Conservation (phyloP, 2,329 filamentous ascomycete genomes). For the Hirsutella rhossiliensis region DNA sequence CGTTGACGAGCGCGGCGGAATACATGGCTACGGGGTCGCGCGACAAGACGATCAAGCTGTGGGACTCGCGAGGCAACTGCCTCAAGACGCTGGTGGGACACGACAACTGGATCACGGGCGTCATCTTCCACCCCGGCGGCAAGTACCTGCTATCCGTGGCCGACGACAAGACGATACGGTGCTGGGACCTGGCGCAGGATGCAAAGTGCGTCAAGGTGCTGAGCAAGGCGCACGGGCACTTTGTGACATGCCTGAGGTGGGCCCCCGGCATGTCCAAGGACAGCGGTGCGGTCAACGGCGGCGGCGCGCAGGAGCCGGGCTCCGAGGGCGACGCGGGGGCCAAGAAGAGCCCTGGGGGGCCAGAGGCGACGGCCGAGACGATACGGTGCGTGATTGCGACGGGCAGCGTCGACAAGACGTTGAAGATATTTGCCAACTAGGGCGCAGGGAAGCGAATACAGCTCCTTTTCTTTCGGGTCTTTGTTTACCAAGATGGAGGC, state of each 20-base stretch:
- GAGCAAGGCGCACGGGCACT: slow-evolving; percentile 66
- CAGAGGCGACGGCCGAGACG: slow-evolving; percentile 37
- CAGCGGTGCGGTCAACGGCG: slow-evolving; percentile 4
- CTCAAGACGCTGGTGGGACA: slow-evolving; percentile 79
- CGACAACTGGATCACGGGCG: slow-evolving; percentile 83
- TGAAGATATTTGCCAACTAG: slow-evolving; percentile 62
- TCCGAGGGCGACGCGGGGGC: slow-evolving; percentile 22
- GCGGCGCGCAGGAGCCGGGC: slow-evolving; percentile 5
- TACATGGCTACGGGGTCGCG: slow-evolving; percentile 82
- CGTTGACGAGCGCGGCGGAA: slow-evolving; percentile 63
- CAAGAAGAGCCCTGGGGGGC: slow-evolving; percentile 29
- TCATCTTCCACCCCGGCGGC: slow-evolving; percentile 84
- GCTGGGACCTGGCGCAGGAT: slow-evolving; percentile 88
- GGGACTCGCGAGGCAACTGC: slow-evolving; percentile 74
- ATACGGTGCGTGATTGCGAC: slow-evolving; percentile 82
- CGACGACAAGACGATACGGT: slow-evolving; percentile 85
- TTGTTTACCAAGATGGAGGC: too few species aligned
- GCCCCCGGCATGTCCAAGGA: slow-evolving; percentile 43
- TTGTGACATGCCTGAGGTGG: slow-evolving; percentile 80
- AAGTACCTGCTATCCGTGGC: slow-evolving; percentile 78
- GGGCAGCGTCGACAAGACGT: slow-evolving; percentile 69
- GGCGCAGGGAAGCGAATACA: background rate
- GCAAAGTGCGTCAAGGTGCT: slow-evolving; percentile 80
- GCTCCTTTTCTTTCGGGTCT: too few species aligned
- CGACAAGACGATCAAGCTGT: slow-evolving; percentile 84